Conservation (phyloP, 192 early-diverging fungal genomes). For the Spizellomyces punctatus region DNA sequence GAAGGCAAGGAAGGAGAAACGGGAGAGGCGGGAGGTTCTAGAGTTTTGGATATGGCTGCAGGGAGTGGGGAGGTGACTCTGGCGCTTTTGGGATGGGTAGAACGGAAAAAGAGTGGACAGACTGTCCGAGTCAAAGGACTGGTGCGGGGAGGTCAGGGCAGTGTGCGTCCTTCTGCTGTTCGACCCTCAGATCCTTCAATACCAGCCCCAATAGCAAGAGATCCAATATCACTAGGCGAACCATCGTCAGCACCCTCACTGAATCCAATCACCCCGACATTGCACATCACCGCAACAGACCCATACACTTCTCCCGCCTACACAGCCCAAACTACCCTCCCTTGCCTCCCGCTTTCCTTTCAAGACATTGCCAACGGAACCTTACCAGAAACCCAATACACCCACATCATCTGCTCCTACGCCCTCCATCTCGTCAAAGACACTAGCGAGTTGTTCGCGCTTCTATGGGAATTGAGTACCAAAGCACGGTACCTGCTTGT, state of each 20-base stretch:
- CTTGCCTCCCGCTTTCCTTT: constrained; percentile 20
- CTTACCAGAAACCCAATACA: constrained; percentile 2
- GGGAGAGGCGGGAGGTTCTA: not conserved
- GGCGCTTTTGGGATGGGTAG: constrained; percentile 3
- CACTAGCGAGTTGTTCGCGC: constrained; percentile 12
- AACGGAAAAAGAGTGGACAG: not conserved
- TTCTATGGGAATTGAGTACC: constrained; percentile 24
- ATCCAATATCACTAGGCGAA: not conserved
- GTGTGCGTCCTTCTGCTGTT: not conserved
- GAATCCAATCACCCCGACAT: not conserved
- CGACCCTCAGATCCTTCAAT: not conserved
- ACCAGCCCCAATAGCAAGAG: not conserved
- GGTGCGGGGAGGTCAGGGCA: not conserved
- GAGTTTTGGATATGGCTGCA: constrained; percentile 26
- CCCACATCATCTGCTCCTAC: constrained; percentile 22
- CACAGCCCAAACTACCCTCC: constrained; percentile 3
- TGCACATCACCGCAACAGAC: constrained; percentile 22
- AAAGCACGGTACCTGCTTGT: constrained; percentile 18
- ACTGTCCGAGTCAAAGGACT: not conserved
- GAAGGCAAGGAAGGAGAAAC: not conserved
- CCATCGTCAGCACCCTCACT: not conserved
- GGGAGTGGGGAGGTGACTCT: constrained; percentile 25
- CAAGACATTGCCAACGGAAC: constrained; percentile 24
- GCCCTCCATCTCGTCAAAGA: constrained; percentile 25
- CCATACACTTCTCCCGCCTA: constrained; percentile 16